Base-by-base conservation (phyloP, 441 rosid genomes). In the Pelargonium citronellum region DNA sequence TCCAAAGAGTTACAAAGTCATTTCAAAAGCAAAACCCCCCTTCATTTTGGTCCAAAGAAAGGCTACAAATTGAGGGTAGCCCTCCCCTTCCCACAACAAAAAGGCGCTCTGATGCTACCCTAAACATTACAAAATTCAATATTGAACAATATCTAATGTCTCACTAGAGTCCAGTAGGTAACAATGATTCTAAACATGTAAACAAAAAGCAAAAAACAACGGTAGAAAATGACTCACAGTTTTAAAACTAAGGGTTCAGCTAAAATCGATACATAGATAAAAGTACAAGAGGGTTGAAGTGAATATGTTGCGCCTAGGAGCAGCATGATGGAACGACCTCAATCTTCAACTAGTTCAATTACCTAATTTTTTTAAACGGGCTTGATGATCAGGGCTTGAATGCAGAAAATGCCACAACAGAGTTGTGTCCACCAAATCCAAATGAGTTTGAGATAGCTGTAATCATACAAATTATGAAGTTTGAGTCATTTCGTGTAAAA, bases 391-490 rank as follows among this genome's bases (percentile, higher is more conserved):
- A 85, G 30, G 84, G 85, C 17, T 37, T 64, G 79, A 77, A 89
- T 1, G 91, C 86, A 74, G 90, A 86, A 37, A 89, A 85, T 64
- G 83, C 90, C 46, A 87, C 89, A 72, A 85, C 91, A 0, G 90
- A 87, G 66, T 89, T 87, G 83, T 85, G 95, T 37, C 95, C 91
- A 3, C 95, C 91, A 49, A 89, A 85, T 62, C 89, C 91, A 22
- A 89, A 87, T 55, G 95, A 89, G 65, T 86, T 85, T 22, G 93
- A 88, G 73, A 86, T 86, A 58, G 75, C 94, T 88, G 88, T 79
- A 76, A 65, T 30, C n/a, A 51, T 66, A 1, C 39, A 20, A 46
- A 55, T 39, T 11, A 24, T n/a, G 19, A 39, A 41, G 20, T 34
- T 55, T 37, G 13, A 68, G 46, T 62, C 12, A 7, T 10, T 2